These are phyloP conservation scores for Starmera dryadoides DNA, from an alignment of 805 yeast species.

Conservation along the genomic window DNA sequence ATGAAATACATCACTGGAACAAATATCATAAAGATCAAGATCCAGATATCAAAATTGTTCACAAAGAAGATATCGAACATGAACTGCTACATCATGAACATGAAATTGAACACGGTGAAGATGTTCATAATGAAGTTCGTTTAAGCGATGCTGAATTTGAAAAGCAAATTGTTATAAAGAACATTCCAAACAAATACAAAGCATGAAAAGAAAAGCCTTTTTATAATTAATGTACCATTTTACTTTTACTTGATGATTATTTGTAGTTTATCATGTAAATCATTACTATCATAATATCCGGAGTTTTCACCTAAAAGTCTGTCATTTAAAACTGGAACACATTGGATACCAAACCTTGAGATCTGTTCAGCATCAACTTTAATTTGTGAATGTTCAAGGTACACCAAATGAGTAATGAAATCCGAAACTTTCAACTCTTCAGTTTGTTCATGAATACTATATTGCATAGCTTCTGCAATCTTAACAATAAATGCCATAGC, in stretches of 20 bases:
- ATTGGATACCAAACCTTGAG: conserved; percentile 35
- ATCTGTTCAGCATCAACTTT: conserved; percentile 37
- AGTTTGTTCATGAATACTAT: conserved; percentile 29
- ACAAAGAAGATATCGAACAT: conserved; percentile 80
- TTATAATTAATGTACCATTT: conserved; percentile 1
- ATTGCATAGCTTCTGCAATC: conserved; percentile 47
- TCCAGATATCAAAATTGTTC: conserved; percentile 75
- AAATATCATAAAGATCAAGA: conserved; percentile 69
- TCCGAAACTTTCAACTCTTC: conserved; percentile 28
- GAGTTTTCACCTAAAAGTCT: conserved; percentile 14
- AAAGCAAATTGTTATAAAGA: conserved; percentile 25
- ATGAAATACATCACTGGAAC: conserved; percentile 93
- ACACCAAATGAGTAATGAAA: conserved; percentile 58
- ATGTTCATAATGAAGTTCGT: conserved; percentile 40
- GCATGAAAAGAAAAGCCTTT: conserved; percentile 1
- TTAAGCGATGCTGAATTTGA: conserved; percentile 32
- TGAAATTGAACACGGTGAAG: conserved; percentile 71
- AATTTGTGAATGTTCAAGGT: conserved; percentile 44
- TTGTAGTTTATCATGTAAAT: conserved; percentile 26
- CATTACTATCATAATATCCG: conserved; percentile 32
- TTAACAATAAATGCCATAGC: conserved; percentile 53
- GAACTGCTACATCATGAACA: conserved; percentile 32
- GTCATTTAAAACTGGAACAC: conserved; percentile 32
- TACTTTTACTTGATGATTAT: background rate
- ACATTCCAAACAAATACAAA: conserved; percentile 33